Evolutionary conservation across 768 basidiomycete genomes (phyloP).

Genomic region (Psilocybe tampanensis): DNA sequence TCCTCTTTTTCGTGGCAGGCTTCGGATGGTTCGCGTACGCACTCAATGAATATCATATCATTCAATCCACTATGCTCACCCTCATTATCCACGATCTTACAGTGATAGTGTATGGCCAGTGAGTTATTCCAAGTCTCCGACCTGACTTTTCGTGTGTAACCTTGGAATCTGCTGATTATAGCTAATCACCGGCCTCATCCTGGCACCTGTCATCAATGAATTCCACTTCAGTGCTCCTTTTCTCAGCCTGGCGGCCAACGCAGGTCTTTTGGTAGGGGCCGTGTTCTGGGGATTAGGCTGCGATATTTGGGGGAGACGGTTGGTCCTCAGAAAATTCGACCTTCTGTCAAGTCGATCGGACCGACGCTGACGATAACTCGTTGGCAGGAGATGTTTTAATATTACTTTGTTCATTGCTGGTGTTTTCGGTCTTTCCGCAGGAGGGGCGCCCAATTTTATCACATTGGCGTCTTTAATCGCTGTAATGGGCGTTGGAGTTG

Average conservation of each 20-base stretch:
- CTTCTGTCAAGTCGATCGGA: neutral
- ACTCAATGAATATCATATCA: neutral
- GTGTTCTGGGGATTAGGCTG: slow-evolving; percentile 67
- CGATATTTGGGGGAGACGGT: slow-evolving; percentile 74
- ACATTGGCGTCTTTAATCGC: slow-evolving; percentile 55
- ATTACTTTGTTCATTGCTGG: slow-evolving; percentile 70
- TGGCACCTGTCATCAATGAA: slow-evolving; percentile 64
- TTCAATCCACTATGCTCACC: neutral
- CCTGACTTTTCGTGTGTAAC: neutral
- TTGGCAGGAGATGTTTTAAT: slow-evolving; percentile 69
- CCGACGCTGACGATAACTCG: slow-evolving; percentile 30
- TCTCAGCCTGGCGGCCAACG: slow-evolving; percentile 66
- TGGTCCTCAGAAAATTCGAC: slow-evolving; percentile 6
- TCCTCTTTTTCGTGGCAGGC: slow-evolving; percentile 65
- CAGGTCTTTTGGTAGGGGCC: slow-evolving; percentile 70
- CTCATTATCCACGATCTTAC: slow-evolving; percentile 2
- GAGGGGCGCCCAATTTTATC: slow-evolving; percentile 55
- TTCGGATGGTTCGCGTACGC: slow-evolving; percentile 80
- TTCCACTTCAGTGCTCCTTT: slow-evolving; percentile 62
- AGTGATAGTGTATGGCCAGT: slow-evolving; percentile 80
- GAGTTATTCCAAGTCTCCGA: slow-evolving; percentile 18
- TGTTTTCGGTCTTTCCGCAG: slow-evolving; percentile 65
- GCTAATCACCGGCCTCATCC: slow-evolving; percentile 67
- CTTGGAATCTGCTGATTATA: too few relatives aligned
- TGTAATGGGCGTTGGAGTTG: slow-evolving; percentile 68